Evolutionary conservation across 306 rosid species (phyloP).

Genomic region (Oxytropis ochrocephala): DNA sequence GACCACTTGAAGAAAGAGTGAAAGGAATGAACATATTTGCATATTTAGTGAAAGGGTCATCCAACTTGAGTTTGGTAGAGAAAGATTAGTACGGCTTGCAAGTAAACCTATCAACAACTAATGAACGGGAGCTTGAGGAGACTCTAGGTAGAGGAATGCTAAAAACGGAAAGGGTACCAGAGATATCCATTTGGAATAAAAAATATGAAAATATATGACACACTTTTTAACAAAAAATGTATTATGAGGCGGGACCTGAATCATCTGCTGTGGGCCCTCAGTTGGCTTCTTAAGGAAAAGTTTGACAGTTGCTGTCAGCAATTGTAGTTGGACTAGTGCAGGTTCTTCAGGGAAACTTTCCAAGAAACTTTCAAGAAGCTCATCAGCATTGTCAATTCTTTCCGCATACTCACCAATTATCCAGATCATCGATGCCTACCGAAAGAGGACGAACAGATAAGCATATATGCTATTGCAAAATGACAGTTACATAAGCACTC

Average conservation of each 20-base stretch:
- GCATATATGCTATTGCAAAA: not conserved
- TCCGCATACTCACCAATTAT: slow-evolving; percentile 99
- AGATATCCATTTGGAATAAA: not conserved
- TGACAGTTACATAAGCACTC: slow-evolving; percentile 7
- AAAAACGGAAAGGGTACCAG: not conserved
- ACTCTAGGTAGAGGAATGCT: not conserved
- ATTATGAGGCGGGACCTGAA: slow-evolving; percentile 59
- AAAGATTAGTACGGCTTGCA: not conserved
- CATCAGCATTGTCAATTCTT: slow-evolving; percentile 99
- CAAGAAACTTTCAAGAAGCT: slow-evolving; percentile 97
- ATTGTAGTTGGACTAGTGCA: slow-evolving; percentile 93
- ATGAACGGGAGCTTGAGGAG: not conserved
- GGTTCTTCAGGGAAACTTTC: slow-evolving; percentile 93
- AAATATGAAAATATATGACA: not conserved
- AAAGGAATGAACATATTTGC: not conserved
- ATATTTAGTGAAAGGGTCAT: slow-evolving; percentile 5
- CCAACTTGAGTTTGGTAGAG: not conserved
- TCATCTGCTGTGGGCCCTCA: slow-evolving; percentile 99
- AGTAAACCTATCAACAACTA: not conserved
- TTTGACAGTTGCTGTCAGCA: slow-evolving; percentile 97
- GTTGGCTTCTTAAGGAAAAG: slow-evolving; percentile 99
- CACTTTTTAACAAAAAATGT: slow-evolving; percentile 9
- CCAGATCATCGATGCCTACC: slow-evolving; percentile 99
- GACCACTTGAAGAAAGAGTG: not conserved
- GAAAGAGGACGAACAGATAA: slow-evolving; percentile 15